Evolutionary conservation across 2,329 filamentous ascomycete species (phyloP).

Genomic region (Arachnomyces sp.): DNA sequence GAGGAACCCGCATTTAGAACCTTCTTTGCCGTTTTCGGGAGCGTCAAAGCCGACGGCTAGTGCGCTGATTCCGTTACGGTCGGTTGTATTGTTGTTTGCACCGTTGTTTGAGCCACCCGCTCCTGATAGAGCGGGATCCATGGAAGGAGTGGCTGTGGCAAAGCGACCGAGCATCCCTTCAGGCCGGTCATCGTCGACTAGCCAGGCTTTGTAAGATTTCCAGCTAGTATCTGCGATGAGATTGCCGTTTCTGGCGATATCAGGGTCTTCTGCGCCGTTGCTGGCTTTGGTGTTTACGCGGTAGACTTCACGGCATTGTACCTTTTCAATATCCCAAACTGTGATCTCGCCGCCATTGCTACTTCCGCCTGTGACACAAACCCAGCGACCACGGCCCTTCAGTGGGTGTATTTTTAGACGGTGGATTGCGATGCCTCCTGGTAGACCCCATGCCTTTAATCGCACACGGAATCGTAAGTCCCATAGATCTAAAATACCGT

Average conservation of each 20-base stretch:
- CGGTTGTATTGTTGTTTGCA: conserved; percentile 6
- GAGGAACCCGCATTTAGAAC: conserved; percentile 69
- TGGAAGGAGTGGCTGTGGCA: conserved; percentile 43
- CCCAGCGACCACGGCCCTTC: conserved; percentile 71
- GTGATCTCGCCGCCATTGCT: conserved; percentile 76
- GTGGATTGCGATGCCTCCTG: conserved; percentile 72
- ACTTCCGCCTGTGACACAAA: conserved; percentile 83
- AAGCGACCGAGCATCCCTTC: conserved; percentile 84
- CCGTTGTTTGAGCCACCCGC: conserved; percentile 12
- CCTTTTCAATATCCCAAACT: conserved; percentile 91
- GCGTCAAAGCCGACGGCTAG: conserved; percentile 66
- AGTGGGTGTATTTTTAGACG: conserved; percentile 70
- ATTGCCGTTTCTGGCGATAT: conserved; percentile 11
- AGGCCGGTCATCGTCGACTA: conserved; percentile 80
- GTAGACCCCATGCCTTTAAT: conserved; percentile 79
- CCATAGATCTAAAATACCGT: conserved; percentile 90
- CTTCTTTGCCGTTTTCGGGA: conserved; percentile 53
- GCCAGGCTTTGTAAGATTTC: conserved; percentile 72
- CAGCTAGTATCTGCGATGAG: conserved; percentile 17
- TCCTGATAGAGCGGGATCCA: conserved; percentile 12
- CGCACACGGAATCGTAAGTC: conserved; percentile 90
- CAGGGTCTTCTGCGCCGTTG: conserved; percentile 29
- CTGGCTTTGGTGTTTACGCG: conserved; percentile 44
- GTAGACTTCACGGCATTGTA: conserved; percentile 81
- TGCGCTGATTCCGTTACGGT: conserved; percentile 57